Conservation (phyloP, 2,329 filamentous ascomycete genomes). For the Ophiostoma himal-ulmi region DNA sequence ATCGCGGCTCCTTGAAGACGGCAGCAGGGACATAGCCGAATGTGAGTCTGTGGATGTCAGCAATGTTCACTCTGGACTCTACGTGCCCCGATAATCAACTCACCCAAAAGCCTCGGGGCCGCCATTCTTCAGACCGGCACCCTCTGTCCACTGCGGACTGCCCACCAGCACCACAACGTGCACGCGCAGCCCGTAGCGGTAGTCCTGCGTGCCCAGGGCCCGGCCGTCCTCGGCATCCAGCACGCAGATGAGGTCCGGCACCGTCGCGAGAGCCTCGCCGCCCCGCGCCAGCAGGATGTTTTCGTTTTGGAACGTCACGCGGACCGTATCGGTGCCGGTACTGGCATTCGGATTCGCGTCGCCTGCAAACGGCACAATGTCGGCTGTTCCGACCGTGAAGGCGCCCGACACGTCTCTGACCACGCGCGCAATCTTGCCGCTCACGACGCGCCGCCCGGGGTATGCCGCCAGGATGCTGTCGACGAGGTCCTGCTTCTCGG, state of each 20-base stretch:
- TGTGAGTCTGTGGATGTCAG: not conserved
- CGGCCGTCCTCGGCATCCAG: not conserved
- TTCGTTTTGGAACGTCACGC: not conserved
- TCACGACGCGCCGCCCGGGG: not conserved
- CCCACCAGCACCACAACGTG: not conserved
- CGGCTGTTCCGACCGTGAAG: not conserved
- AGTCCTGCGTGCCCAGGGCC: not conserved
- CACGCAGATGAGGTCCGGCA: not conserved
- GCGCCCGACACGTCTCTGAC: not conserved
- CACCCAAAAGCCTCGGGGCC: not conserved
- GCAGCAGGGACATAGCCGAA: not conserved
- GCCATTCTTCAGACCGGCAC: not conserved
- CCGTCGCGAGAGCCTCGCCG: not conserved
- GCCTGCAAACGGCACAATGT: not conserved
- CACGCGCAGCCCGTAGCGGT: not conserved
- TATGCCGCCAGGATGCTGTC: constrained; percentile 3
- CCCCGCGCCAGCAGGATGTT: not conserved
- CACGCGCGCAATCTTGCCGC: not conserved
- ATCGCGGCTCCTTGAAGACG: not conserved
- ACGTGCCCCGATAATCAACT: not conserved
- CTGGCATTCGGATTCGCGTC: not conserved
- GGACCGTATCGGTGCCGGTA: not conserved
- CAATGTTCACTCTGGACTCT: too few species aligned
- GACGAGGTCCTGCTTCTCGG: not conserved
- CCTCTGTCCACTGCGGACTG: not conserved